Conservation (phyloP, 495 filamentous ascomycete species). For the Aspergillus sclerotiicarbonarius region DNA sequence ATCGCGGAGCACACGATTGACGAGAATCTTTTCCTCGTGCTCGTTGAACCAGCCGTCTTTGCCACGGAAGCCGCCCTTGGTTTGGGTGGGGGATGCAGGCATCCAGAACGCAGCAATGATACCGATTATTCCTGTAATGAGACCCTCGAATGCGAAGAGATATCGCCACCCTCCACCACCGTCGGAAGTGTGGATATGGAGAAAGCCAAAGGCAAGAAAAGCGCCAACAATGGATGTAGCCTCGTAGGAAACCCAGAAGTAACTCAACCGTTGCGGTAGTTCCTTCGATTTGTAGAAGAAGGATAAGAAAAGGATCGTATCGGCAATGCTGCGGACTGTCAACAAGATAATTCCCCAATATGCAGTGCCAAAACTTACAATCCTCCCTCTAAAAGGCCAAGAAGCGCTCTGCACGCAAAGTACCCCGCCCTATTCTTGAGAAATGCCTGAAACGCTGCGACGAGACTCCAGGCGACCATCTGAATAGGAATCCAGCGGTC, state of each 20-base stretch:
- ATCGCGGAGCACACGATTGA: constrained; percentile 72
- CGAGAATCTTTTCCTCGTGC: constrained; percentile 65
- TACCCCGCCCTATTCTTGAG: constrained; percentile 61
- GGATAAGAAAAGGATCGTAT: constrained; percentile 64
- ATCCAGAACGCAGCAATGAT: constrained; percentile 65
- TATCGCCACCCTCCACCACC: constrained; percentile 71
- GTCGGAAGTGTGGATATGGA: constrained; percentile 60
- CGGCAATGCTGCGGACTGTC: constrained; percentile 34
- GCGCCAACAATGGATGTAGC: constrained; percentile 63
- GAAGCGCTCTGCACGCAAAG: constrained; percentile 59
- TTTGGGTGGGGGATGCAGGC: constrained; percentile 71
- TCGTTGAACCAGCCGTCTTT: constrained; percentile 73
- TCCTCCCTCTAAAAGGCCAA: constrained; percentile 75
- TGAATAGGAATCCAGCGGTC: constrained; percentile 85
- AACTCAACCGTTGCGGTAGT: constrained; percentile 62
- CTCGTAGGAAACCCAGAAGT: constrained; percentile 72
- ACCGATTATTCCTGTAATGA: constrained; percentile 61
- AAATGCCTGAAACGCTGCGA: constrained; percentile 67
- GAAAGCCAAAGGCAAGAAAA: constrained; percentile 68
- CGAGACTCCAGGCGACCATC: constrained; percentile 74
- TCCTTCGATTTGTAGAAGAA: constrained; percentile 75
- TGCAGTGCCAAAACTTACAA: constrained; percentile 48
- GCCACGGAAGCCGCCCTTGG: constrained; percentile 63
- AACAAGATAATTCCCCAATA: neutral
- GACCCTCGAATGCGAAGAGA: constrained; percentile 58